Evolutionary conservation across 2,329 filamentous ascomycete species (phyloP).

Genomic region (Ciborinia camelliae): DNA sequence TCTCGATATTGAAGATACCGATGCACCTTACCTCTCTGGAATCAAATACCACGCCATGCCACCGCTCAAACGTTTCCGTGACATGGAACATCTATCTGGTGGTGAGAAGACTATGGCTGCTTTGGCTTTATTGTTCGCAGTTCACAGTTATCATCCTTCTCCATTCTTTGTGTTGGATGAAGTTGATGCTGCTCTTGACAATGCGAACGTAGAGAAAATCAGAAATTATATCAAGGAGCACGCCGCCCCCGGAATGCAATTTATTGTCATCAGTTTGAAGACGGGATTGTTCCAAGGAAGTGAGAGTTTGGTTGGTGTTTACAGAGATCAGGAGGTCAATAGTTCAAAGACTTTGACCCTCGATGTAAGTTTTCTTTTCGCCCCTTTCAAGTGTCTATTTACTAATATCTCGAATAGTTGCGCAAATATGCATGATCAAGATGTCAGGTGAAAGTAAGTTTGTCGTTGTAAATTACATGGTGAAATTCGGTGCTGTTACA

Average conservation of each 20-base stretch:
- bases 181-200: conserved; percentile 96
- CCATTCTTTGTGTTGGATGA: conserved; percentile 99
- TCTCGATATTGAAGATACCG: conserved; percentile 88
- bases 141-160: conserved; percentile 91
- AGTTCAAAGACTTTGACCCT: conserved; percentile 87
- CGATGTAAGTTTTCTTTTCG: conserved; percentile 68
- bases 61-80: conserved; percentile 93
- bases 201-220: conserved; percentile 93
- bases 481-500: background rate
- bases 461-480: conserved; percentile 13
- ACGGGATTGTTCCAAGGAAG: conserved; percentile 93
- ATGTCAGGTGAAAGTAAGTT: background rate
- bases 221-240: conserved; percentile 95
- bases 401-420: conserved; percentile 26
- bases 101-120: conserved; percentile 99
- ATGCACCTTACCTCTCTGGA: conserved; percentile 90
- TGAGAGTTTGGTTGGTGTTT: conserved; percentile 92
- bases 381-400: background rate
- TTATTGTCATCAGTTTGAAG: conserved; percentile 97
- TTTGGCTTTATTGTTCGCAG: conserved; percentile 90
- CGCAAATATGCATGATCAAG: conserved; percentile 32
- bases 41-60: conserved; percentile 99
- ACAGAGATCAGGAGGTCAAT: conserved; percentile 91
- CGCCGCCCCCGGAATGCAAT: conserved; percentile 95
- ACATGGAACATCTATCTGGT: conserved; percentile 97